Conservation (phyloP, 2,329 filamentous ascomycete genomes). For the Aspergillus ustus region DNA sequence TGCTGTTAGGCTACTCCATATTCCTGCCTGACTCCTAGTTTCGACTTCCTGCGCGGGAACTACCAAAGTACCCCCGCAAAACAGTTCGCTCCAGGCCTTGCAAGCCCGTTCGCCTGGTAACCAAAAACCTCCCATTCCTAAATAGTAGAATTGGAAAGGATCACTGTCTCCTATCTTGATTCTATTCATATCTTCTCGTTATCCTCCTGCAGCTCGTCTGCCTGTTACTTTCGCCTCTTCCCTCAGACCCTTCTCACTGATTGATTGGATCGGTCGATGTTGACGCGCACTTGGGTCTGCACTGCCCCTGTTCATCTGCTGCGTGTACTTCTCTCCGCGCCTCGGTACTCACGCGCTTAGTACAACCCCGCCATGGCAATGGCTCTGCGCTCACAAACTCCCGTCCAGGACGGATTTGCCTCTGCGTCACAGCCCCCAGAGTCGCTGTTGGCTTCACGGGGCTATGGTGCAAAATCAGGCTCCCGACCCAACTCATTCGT, state of each 20-base stretch:
- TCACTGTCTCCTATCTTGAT: slow-evolving; percentile 17
- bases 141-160: slow-evolving; percentile 19
- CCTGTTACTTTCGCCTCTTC: slow-evolving; percentile 13
- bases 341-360: slow-evolving; percentile 23
- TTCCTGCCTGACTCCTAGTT: slow-evolving; percentile 1
- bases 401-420: slow-evolving; percentile 45
- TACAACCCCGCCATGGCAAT: slow-evolving; percentile 39
- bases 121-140: slow-evolving; percentile 24
- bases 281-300: slow-evolving; percentile 23
- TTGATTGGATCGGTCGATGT: slow-evolving; percentile 17
- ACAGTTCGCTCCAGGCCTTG: slow-evolving; percentile 31
- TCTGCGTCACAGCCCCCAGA: slow-evolving; percentile 36
- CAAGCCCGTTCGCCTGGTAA: slow-evolving; percentile 38
- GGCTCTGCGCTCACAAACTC: slow-evolving; percentile 44
- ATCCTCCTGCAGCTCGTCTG: slow-evolving; percentile 9
- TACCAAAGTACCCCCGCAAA: slow-evolving; percentile 30
- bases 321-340: slow-evolving; percentile 12
- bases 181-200: slow-evolving; percentile 16
- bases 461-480: slow-evolving; percentile 36
- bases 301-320: slow-evolving; percentile 21
- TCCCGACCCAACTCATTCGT: slow-evolving; percentile 50
- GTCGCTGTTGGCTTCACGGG: slow-evolving; percentile 35
- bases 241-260: slow-evolving; percentile 14
- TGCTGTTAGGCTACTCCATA: slow-evolving; percentile 17
- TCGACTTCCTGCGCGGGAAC: slow-evolving; percentile 4